These are phyloP conservation scores for Linnemannia schmuckeri DNA, from an alignment of 192 early-diverging fungal genomes.

Conservation along the genomic window DNA sequence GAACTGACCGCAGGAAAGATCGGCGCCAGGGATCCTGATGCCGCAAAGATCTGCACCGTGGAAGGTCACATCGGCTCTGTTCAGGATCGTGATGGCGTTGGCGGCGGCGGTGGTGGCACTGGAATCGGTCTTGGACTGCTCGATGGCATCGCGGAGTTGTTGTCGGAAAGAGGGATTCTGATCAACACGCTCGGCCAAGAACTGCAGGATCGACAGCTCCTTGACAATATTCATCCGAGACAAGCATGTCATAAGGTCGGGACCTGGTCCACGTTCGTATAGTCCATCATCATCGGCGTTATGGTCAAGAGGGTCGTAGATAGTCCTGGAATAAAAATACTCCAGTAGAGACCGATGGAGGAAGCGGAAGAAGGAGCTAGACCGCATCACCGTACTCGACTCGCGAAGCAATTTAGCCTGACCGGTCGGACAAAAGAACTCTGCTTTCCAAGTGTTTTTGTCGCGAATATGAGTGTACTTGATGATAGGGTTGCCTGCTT, in stretches of 20 bases:
- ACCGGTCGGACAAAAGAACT: background rate
- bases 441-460: background rate
- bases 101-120: background rate
- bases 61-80: background rate
- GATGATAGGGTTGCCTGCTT: background rate
- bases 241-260: background rate
- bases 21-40: background rate
- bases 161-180: background rate
- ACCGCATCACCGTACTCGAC: background rate
- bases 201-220: constrained; percentile 1
- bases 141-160: background rate
- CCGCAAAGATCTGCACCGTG: background rate
- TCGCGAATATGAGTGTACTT: background rate
- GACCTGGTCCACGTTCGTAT: background rate
- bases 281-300: background rate
- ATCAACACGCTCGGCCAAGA: background rate
- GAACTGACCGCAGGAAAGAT: constrained; percentile 6
- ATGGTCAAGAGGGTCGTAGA: background rate
- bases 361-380: background rate
- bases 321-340: constrained; percentile 1
- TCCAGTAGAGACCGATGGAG: constrained; percentile 10
- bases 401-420: background rate
- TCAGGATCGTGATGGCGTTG: constrained; percentile 17
- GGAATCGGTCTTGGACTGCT: background rate
- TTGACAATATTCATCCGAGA: background rate